These are phyloP conservation scores for Fusarium camptoceras DNA, from an alignment of 2,329 filamentous ascomycete species.

Conservation along the genomic window DNA sequence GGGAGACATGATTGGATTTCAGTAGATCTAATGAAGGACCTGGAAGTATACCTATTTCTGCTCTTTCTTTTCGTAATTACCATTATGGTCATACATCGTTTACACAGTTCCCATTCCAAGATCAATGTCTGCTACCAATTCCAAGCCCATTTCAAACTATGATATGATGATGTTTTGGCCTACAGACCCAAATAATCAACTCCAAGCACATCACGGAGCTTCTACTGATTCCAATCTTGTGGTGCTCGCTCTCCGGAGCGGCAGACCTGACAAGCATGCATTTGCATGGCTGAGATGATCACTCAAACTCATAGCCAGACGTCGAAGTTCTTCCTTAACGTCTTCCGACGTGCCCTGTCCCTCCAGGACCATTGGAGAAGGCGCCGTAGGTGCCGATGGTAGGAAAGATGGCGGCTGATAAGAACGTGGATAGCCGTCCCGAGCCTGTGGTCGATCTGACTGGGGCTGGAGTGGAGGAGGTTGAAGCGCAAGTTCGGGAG, in stretches of 20 bases:
- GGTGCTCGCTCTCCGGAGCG: conserved; percentile 51
- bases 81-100: conserved; percentile 22
- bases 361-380: conserved; percentile 65
- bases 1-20: conserved; percentile 70
- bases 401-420: conserved; percentile 34
- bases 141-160: not conserved
- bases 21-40: conserved; percentile 3
- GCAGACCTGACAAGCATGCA: conserved; percentile 57
- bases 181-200: not conserved
- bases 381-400: conserved; percentile 58
- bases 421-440: conserved; percentile 32
- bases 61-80: conserved; percentile 32
- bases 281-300: conserved; percentile 63
- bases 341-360: conserved; percentile 64
- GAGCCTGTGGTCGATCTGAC: conserved; percentile 32
- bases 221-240: conserved; percentile 47
- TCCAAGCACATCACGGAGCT: conserved; percentile 19
- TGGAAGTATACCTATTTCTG: not conserved
- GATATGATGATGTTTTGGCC: not conserved
- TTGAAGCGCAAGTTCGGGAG: conserved; percentile 40
- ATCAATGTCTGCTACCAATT: not conserved
- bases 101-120: conserved; percentile 2
- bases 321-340: conserved; percentile 63
- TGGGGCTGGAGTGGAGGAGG: conserved; percentile 41
- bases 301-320: conserved; percentile 61